Evolutionary conservation across 768 basidiomycete species (phyloP).

Genomic region (Punctularia strigosozonata): DNA sequence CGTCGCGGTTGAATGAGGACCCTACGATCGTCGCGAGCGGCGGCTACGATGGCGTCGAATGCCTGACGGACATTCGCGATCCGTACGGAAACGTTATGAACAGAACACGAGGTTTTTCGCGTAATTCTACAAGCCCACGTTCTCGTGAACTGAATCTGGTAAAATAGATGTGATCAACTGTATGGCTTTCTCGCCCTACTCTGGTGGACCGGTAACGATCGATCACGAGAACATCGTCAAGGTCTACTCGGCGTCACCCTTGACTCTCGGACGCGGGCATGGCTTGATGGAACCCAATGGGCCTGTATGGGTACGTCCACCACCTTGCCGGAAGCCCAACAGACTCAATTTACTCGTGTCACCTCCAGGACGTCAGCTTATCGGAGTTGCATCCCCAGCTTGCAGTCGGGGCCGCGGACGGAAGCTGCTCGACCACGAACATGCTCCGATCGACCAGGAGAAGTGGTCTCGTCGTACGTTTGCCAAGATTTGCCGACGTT

Average conservation of each 20-base stretch:
- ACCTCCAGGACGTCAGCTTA: constrained; percentile 45
- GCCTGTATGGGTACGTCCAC: constrained; percentile 66
- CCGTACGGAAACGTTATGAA: constrained; percentile 57
- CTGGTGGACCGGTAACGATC: constrained; percentile 61
- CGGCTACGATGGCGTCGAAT: constrained; percentile 71
- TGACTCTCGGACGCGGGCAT: constrained; percentile 65
- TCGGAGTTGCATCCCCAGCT: constrained; percentile 87
- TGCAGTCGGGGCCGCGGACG: constrained; percentile 76
- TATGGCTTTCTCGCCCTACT: constrained; percentile 54
- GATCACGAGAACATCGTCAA: constrained; percentile 80
- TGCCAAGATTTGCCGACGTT: background rate
- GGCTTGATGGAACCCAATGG: constrained; percentile 63
- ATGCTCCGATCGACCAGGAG: constrained; percentile 53
- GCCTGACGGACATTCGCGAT: constrained; percentile 69
- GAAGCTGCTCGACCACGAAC: constrained; percentile 67
- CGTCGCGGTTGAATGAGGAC: constrained; percentile 34
- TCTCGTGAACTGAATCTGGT: background rate
- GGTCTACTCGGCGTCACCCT: constrained; percentile 58
- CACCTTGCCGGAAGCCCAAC: background rate
- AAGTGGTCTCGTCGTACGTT: constrained; percentile 59
- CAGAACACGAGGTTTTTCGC: constrained; percentile 53
- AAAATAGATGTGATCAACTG: constrained; percentile 56
- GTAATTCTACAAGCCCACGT: background rate
- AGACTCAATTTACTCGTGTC: background rate
- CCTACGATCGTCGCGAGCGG: constrained; percentile 68